Evolutionary conservation across 768 basidiomycete species (phyloP).

Genomic region (Sarcodon sp.): DNA sequence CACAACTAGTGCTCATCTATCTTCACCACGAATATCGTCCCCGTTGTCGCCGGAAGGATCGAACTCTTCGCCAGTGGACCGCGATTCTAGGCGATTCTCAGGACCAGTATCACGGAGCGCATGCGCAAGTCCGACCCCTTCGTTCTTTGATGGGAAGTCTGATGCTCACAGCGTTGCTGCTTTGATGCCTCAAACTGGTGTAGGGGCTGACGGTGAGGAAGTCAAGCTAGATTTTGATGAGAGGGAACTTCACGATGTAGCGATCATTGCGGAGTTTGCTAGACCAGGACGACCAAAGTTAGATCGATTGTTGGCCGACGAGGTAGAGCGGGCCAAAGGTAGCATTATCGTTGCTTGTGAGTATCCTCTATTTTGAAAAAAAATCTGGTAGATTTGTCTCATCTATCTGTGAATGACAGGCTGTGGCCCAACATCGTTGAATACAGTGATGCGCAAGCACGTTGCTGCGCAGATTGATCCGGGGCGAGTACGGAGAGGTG

Average conservation of each 20-base stretch:
- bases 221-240: conserved; percentile 36
- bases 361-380: conserved; percentile 15
- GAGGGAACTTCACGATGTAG: conserved; percentile 46
- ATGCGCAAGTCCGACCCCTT: conserved; percentile 3
- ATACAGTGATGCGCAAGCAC: conserved; percentile 53
- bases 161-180: conserved; percentile 15
- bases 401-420: conserved; percentile 22
- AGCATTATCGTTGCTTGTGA: conserved; percentile 57
- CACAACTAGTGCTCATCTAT: no score
- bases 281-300: conserved; percentile 57
- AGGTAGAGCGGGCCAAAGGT: conserved; percentile 42
- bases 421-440: conserved; percentile 63
- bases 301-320: conserved; percentile 48
- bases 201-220: conserved; percentile 12
- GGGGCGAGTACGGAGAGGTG: conserved; percentile 34
- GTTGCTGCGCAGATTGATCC: conserved; percentile 51
- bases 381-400: neutral
- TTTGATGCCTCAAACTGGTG: conserved; percentile 12
- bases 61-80: no score
- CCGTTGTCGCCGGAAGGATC: no score
- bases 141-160: conserved; percentile 10
- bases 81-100: no score
- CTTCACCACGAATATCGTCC: no score
- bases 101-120: neutral
- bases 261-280: conserved; percentile 46